These are phyloP conservation scores for Penicillium expansum DNA, from an alignment of 2,329 filamentous ascomycete genomes.

Conservation along the genomic window DNA sequence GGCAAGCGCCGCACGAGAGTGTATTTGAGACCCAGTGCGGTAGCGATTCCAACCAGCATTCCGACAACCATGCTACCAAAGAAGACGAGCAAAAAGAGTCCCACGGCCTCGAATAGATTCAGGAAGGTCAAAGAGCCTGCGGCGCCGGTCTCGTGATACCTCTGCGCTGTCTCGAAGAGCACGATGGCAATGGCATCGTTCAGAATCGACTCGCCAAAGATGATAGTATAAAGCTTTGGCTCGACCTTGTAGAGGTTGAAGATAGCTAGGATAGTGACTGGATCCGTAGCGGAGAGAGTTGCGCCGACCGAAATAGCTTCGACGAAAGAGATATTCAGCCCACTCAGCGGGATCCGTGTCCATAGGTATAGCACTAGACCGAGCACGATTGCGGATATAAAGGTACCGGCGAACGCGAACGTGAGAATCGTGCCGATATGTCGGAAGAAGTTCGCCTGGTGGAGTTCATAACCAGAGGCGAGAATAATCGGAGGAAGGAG, in stretches of 20 bases:
- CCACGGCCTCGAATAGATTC: slow-evolving; percentile 85
- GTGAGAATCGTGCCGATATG: slow-evolving; percentile 97
- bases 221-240: slow-evolving; percentile 96
- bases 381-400: slow-evolving; percentile 93
- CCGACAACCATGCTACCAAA: slow-evolving; percentile 91
- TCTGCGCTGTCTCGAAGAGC: slow-evolving; percentile 94
- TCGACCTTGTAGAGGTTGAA: slow-evolving; percentile 99
- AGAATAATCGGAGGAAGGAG: slow-evolving; percentile 98
- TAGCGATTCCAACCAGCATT: slow-evolving; percentile 78
- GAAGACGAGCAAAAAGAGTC: slow-evolving; percentile 93
- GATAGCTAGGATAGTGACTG: slow-evolving; percentile 95
- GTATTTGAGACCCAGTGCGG: slow-evolving; percentile 87
- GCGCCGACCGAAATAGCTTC: slow-evolving; percentile 96
- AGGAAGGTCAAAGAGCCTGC: slow-evolving; percentile 69
- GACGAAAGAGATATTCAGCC: slow-evolving; percentile 82
- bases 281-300: slow-evolving; percentile 93
- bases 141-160: slow-evolving; percentile 70
- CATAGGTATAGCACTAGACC: slow-evolving; percentile 86
- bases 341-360: slow-evolving; percentile 80
- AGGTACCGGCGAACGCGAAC: slow-evolving; percentile 95
- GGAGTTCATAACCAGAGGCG: slow-evolving; percentile 92
- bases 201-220: slow-evolving; percentile 96
- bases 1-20: slow-evolving; percentile 89
- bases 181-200: slow-evolving; percentile 99
- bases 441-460: slow-evolving; percentile 98